Percentiles rank a stretch among this genome's conserved stretches.
Conservation (phyloP, 2,329 filamentous ascomycete genomes). For the Monosporascus ibericus region DNA sequence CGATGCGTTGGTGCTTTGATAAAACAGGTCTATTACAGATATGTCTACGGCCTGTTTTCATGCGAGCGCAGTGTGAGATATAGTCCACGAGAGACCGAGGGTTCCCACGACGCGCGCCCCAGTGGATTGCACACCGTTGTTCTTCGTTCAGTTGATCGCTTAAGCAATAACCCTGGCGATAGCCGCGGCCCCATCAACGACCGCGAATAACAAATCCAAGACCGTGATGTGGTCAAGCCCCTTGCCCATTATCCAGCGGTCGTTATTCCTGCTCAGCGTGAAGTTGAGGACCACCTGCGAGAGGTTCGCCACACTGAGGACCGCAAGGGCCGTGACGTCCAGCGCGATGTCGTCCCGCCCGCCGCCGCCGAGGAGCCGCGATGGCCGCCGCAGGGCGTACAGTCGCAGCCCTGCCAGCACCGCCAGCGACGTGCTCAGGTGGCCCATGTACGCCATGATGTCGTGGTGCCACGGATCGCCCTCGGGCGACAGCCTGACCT, state of each 20-base stretch:
- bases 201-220: constrained; percentile 8
- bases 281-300: constrained; percentile 22
- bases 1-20: too few species aligned
- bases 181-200: not conserved
- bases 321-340: constrained; percentile 15
- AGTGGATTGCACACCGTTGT: too few species aligned
- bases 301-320: constrained; percentile 18
- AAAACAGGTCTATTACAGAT: too few species aligned
- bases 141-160: not conserved
- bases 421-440: constrained; percentile 15
- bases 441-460: constrained; percentile 18
- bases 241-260: constrained; percentile 22
- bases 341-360: constrained; percentile 19
- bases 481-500: constrained; percentile 2
- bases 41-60: too few species aligned
- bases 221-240: constrained; percentile 19
- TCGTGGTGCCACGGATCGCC: constrained; percentile 21
- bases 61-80: too few species aligned
- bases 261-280: constrained; percentile 2
- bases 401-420: constrained; percentile 14
- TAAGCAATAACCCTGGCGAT: not conserved
- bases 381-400: constrained; percentile 7
- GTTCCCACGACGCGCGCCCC: too few species aligned
- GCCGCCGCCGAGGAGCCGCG: constrained; percentile 15
- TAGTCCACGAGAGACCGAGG: too few species aligned